Evolutionary conservation across 1,139 yeast genomes (phyloP), one percentile per base, ranked within the genome.

Genomic region (Maudiozyma humilis): DNA sequence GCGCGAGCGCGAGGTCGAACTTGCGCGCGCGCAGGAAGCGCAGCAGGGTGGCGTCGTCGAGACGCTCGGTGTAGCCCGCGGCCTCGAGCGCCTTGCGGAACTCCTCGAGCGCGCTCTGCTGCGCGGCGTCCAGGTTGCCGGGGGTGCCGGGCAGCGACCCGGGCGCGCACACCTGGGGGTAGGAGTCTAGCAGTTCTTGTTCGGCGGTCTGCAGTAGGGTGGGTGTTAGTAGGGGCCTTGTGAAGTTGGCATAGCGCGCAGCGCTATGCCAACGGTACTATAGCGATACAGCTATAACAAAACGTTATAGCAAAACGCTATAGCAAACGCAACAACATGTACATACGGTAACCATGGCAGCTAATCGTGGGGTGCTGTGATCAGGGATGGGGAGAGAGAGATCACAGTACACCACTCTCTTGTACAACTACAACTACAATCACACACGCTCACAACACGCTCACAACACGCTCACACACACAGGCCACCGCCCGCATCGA

Each of bases 11-110:
- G 36, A 91, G 69, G 57, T 88, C 96, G 60, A 91, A 91, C 73
- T 88, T 89, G 66, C 98, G 81, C 16, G 98, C 98, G 62, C 98
- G 79, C 55, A 93, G 72, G 68, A 91, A 91, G 57, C 98, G 79
- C 60, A 87, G 75, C 62, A 91, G 69, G 4, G 93, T 75, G n/a
- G 96, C 85, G 57, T 86, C 95, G 65, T 91, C 98, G 45, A 85
- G 67, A 56, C 98, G 79, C 43, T 78, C 75, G 27, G 69, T 73
- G 68, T 72, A 87, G 2, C 94, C 95, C 46, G 71, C 74, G 7
- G 72, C 81, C 46, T 65, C 67, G 54, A 89, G 72, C 45, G 72
- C 69, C 27, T 69, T 70, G 55, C 81, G 78, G 49, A 91, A 67
- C 54, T 76, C 73, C 43, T 70, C 73, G 49, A 88, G 66, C 32